Percentiles rank a stretch among this genome's conserved stretches.
These are phyloP conservation scores for Tilletia indica DNA, from an alignment of 1,284 basidiomycete species.

Conservation along the genomic window DNA sequence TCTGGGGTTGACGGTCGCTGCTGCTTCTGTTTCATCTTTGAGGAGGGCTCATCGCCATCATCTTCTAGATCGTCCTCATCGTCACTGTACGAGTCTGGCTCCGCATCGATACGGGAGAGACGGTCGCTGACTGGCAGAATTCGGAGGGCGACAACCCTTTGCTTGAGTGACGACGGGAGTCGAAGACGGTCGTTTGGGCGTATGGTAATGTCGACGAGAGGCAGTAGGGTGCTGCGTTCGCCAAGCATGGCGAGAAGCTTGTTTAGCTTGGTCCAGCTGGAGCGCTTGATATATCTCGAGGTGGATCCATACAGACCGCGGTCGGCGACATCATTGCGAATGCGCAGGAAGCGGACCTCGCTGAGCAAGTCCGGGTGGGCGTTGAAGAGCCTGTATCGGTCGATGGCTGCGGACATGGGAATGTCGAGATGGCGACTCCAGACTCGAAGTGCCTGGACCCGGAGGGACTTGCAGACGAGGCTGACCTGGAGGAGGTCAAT, in stretches of 20 bases:
- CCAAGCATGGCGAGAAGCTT: neutral
- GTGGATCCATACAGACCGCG: neutral
- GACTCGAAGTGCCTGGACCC: neutral
- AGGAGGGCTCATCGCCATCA: neutral
- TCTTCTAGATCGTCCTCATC: neutral
- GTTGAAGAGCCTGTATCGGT: neutral
- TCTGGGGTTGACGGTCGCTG: no score
- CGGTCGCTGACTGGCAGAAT: neutral
- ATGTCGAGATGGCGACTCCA: neutral
- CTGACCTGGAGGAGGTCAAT: conserved; percentile 4
- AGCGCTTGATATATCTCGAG: neutral
- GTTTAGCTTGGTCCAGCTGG: neutral
- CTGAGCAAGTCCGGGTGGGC: conserved; percentile 1
- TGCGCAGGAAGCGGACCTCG: neutral
- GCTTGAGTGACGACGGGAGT: neutral
- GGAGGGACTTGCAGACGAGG: conserved; percentile 1
- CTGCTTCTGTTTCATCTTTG: neutral
- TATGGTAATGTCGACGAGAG: neutral
- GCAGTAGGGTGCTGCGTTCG: neutral
- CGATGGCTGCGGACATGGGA: neutral
- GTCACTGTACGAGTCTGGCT: neutral
- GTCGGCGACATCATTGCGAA: neutral
- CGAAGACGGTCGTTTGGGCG: neutral
- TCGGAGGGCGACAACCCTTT: neutral
- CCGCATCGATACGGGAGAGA: neutral